Evolutionary conservation across 441 rosid species (phyloP).

Genomic region (Daphne laureola): DNA sequence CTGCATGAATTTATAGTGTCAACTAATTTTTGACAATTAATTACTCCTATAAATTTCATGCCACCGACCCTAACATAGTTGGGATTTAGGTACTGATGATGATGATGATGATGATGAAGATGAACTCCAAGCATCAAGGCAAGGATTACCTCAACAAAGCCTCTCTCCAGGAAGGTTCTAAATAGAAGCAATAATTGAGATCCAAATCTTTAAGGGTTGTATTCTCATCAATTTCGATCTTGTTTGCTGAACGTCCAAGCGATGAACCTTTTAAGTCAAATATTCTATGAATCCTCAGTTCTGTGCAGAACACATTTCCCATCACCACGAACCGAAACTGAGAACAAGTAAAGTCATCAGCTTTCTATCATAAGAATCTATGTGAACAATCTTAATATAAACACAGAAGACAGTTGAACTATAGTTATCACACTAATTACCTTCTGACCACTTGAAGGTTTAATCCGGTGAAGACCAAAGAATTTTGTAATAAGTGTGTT

Average conservation of each 20-base stretch:
- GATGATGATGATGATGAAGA: constrained; percentile 3
- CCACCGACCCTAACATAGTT: too few species aligned
- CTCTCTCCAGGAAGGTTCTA: constrained; percentile 91
- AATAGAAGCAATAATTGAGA: constrained; percentile 65
- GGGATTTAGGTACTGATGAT: too few species aligned
- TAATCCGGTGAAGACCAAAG: constrained; percentile 98
- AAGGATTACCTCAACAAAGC: constrained; percentile 63
- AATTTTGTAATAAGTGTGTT: constrained; percentile 94
- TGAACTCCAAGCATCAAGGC: constrained; percentile 11
- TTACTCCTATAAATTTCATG: too few species aligned
- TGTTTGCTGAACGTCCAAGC: constrained; percentile 81
- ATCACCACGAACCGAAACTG: constrained; percentile 99
- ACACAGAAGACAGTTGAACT: background rate
- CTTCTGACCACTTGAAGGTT: constrained; percentile 98
- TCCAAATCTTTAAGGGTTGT: constrained; percentile 96
- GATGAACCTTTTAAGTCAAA: constrained; percentile 97
- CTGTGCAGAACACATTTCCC: constrained; percentile 99
- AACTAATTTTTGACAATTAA: too few species aligned
- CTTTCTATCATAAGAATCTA: constrained; percentile 9
- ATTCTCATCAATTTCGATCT: constrained; percentile 90
- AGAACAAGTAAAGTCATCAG: constrained; percentile 24
- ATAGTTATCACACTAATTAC: constrained; percentile 23
- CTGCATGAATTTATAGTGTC: too few species aligned
- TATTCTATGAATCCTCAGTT: constrained; percentile 88
- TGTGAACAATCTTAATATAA: constrained; percentile 12